phyloP scores from a whole-genome alignment of 768 basidiomycete species.

The Clitopilus passeckerianus region DNA sequence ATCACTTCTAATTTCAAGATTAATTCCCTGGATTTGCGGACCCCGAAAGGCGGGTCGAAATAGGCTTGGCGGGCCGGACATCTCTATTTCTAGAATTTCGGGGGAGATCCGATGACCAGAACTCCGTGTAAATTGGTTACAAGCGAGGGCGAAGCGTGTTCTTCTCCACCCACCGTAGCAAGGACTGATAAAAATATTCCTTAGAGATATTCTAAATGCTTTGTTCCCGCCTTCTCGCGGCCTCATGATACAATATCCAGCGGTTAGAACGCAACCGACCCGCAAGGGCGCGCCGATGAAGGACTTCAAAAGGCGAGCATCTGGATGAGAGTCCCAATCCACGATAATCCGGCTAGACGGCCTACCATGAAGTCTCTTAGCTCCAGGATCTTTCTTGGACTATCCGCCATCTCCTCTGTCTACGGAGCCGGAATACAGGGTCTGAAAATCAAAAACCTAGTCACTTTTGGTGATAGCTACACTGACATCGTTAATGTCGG shows the following conservation, averaged over 20 bases:
- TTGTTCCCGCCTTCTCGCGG: background rate
- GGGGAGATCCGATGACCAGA: background rate
- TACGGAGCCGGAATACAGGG: background rate
- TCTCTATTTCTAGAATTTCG: background rate
- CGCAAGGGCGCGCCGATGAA: background rate
- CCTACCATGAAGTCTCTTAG: background rate
- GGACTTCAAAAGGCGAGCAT: background rate
- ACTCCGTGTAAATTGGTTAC: background rate
- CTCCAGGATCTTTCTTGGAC: background rate
- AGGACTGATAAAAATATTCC: background rate
- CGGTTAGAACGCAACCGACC: background rate
- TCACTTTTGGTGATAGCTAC: conserved; percentile 67
- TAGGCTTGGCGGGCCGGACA: background rate
- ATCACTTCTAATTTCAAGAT: no score
- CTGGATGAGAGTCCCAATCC: background rate
- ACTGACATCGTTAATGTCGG: conserved; percentile 43
- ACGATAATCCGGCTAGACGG: no score
- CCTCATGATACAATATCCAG: background rate
- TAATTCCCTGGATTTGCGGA: background rate
- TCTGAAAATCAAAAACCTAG: conserved; percentile 43
- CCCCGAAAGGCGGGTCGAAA: background rate
- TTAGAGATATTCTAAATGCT: background rate
- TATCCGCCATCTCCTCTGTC: background rate
- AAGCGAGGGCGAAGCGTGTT: background rate
- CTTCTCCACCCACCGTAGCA: background rate